These are phyloP conservation scores for Nectriaceae sp. DNA, from an alignment of 2,329 filamentous ascomycete genomes.

Conservation along the genomic window DNA sequence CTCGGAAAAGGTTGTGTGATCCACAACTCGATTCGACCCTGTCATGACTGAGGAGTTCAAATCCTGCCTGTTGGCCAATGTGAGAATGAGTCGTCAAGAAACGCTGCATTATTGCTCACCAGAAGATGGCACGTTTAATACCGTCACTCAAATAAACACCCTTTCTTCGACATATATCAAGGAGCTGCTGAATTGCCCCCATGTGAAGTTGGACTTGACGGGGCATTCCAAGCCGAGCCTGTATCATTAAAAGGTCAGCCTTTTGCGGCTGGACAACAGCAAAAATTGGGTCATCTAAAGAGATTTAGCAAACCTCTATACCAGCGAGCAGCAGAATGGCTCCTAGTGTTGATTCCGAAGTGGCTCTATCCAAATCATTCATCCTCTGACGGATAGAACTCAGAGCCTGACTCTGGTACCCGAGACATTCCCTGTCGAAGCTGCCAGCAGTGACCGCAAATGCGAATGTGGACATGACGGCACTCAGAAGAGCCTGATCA, in stretches of 20 bases:
- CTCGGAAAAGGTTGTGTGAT: constrained; percentile 44
- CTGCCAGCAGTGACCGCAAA: constrained; percentile 29
- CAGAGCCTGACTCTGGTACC: constrained; percentile 37
- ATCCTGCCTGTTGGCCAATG: constrained; percentile 39
- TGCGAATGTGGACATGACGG: constrained; percentile 40
- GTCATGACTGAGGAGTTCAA: constrained; percentile 42
- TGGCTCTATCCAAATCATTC: constrained; percentile 23
- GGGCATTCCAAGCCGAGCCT: constrained; percentile 40
- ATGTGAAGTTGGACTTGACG: constrained; percentile 44
- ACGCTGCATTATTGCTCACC: constrained; percentile 29
- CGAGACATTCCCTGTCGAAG: constrained; percentile 36
- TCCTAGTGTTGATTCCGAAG: constrained; percentile 40
- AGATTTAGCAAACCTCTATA: constrained; percentile 36
- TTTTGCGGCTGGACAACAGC: neutral
- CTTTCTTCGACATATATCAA: constrained; percentile 32
- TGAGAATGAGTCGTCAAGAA: constrained; percentile 7
- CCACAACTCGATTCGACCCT: constrained; percentile 39
- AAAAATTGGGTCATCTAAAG: neutral
- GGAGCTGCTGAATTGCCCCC: constrained; percentile 38
- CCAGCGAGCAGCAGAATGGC: constrained; percentile 45
- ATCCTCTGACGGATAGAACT: constrained; percentile 37
- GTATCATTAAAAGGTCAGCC: constrained; percentile 1
- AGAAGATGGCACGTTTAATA: constrained; percentile 49
- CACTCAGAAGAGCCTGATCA: constrained; percentile 41
- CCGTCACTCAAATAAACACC: constrained; percentile 35